These are phyloP conservation scores for Phyllachora maydis DNA, from an alignment of 2,329 filamentous ascomycete species.

Conservation along the genomic window DNA sequence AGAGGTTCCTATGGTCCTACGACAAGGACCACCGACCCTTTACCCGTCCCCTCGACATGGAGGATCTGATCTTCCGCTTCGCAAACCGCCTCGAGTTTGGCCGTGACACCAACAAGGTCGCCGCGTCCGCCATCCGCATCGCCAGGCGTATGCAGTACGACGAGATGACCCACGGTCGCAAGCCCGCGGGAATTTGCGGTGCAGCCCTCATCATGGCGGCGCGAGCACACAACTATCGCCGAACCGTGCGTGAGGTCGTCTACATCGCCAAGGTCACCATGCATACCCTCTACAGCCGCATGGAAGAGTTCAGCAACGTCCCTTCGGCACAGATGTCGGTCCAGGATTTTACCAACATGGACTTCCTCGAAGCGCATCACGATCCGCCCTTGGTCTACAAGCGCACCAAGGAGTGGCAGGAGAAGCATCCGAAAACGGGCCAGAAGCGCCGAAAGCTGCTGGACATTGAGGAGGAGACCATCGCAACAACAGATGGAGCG, in stretches of 20 bases:
- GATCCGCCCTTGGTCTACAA: conserved; percentile 73
- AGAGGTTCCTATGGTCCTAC: conserved; percentile 30
- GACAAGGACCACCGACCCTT: conserved; percentile 17
- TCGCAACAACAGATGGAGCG: conserved; percentile 9
- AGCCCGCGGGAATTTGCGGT: conserved; percentile 84
- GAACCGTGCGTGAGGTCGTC: conserved; percentile 85
- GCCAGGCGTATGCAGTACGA: conserved; percentile 87
- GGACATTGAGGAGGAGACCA: conserved; percentile 24
- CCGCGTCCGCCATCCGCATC: conserved; percentile 70
- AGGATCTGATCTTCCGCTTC: conserved; percentile 82
- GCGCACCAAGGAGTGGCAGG: conserved; percentile 30
- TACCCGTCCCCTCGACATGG: conserved; percentile 56
- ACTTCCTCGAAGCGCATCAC: conserved; percentile 24
- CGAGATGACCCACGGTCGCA: conserved; percentile 91
- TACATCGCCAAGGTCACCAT: conserved; percentile 96
- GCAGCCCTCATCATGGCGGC: conserved; percentile 88
- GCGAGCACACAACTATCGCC: conserved; percentile 93
- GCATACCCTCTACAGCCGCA: conserved; percentile 72
- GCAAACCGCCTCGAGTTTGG: conserved; percentile 84
- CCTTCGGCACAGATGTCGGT: conserved; percentile 72
- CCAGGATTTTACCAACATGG: conserved; percentile 56
- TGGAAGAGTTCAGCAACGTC: conserved; percentile 81
- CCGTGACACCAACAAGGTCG: conserved; percentile 60
- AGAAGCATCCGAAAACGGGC: conserved; percentile 20
- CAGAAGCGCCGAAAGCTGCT: conserved; percentile 18